These are phyloP conservation scores for Fomitiporia mediterranea DNA, from an alignment of 1,284 basidiomycete genomes.

Conservation along the genomic window DNA sequence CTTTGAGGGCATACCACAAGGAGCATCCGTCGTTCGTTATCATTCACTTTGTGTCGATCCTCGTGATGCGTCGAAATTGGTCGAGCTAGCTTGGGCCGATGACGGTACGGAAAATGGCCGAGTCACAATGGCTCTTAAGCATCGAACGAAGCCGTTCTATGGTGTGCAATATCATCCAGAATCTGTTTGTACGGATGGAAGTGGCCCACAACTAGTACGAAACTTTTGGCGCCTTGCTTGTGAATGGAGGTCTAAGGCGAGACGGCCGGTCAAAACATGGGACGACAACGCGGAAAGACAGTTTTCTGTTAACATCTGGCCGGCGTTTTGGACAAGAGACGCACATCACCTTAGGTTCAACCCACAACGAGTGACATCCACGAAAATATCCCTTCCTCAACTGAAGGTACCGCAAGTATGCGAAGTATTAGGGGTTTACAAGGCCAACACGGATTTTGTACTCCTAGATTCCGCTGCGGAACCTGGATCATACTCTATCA, in stretches of 20 bases:
- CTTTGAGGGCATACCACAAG: conserved; percentile 51
- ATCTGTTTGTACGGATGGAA: conserved; percentile 61
- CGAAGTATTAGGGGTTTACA: conserved; percentile 53
- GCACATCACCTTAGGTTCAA: conserved; percentile 21
- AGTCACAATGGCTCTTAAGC: conserved; percentile 68
- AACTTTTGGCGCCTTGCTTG: conserved; percentile 70
- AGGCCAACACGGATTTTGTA: conserved; percentile 60
- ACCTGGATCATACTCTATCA: conserved; percentile 69
- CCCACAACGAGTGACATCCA: conserved; percentile 25
- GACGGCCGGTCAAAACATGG: conserved; percentile 40
- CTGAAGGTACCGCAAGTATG: conserved; percentile 44
- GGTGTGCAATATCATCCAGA: conserved; percentile 98
- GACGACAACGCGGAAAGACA: conserved; percentile 30
- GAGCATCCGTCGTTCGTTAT: conserved; percentile 79
- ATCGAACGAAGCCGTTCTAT: conserved; percentile 73
- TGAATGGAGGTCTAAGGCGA: conserved; percentile 40
- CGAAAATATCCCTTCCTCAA: conserved; percentile 37
- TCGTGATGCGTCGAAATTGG: conserved; percentile 39
- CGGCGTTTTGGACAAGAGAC: conserved; percentile 33
- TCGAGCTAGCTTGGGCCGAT: conserved; percentile 63
- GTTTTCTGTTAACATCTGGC: conserved; percentile 39
- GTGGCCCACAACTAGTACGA: conserved; percentile 56
- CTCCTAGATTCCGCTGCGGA: conserved; percentile 69
- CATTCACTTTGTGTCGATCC: conserved; percentile 67
- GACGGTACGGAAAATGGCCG: conserved; percentile 60